Evolutionary conservation across 2,329 filamentous ascomycete species (phyloP).

Genomic region (Rhinocladiella similis): DNA sequence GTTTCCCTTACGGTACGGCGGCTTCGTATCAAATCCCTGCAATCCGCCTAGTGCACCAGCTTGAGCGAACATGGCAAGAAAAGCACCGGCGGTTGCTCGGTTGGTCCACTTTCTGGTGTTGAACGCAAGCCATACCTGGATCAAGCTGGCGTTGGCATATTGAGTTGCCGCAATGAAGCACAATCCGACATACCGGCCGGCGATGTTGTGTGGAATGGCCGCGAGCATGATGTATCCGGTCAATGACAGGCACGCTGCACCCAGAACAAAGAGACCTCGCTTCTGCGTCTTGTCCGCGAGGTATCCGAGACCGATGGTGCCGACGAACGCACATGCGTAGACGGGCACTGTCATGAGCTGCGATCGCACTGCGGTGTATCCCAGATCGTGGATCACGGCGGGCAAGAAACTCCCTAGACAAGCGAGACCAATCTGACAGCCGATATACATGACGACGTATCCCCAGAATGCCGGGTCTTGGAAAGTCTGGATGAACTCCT

Average conservation of each 20-base stretch:
- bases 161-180: not conserved
- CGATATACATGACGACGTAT: not conserved
- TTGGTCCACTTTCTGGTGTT: not conserved
- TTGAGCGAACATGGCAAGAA: not conserved
- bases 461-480: constrained; percentile 15
- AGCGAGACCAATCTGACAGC: not conserved
- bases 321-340: constrained; percentile 67
- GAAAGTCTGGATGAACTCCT: constrained; percentile 1
- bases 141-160: not conserved
- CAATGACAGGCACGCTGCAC: constrained; percentile 33
- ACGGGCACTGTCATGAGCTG: constrained; percentile 75
- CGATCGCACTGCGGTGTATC: constrained; percentile 60
- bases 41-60: not conserved
- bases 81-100: not conserved
- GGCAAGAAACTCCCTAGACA: constrained; percentile 60
- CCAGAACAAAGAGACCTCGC: constrained; percentile 55
- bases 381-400: constrained; percentile 67
- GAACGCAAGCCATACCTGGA: not conserved
- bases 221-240: constrained; percentile 38
- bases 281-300: constrained; percentile 68
- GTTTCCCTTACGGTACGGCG: not conserved
- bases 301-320: constrained; percentile 70
- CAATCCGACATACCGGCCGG: not conserved
- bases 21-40: not conserved
- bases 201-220: not conserved